These are phyloP conservation scores for Chaetomium sp. DNA, from an alignment of 2,329 filamentous ascomycete genomes.

Conservation along the genomic window DNA sequence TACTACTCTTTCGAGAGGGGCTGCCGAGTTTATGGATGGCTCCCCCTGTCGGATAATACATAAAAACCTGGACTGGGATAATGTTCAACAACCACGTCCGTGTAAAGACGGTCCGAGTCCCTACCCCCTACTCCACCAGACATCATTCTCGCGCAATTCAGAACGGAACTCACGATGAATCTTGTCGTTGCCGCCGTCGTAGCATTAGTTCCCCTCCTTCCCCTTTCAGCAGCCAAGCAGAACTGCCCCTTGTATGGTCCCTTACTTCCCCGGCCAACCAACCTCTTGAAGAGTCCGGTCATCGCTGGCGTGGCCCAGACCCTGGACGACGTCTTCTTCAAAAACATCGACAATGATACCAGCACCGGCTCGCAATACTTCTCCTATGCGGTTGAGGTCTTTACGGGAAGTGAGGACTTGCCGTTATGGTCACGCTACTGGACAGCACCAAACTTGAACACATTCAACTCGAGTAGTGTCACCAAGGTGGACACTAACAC, in stretches of 20 bases:
- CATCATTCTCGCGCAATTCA: not conserved
- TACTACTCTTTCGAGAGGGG: not conserved
- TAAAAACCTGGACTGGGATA: not conserved
- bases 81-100: not conserved
- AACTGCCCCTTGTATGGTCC: constrained; percentile 41
- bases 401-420: constrained; percentile 35
- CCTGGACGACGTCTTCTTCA: constrained; percentile 34
- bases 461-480: constrained; percentile 38
- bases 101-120: not conserved
- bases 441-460: constrained; percentile 39
- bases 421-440: constrained; percentile 36
- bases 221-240: constrained; percentile 32
- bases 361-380: constrained; percentile 36
- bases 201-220: not conserved
- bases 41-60: not conserved
- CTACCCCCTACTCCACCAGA: not conserved
- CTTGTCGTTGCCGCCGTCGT: not conserved
- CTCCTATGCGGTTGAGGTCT: constrained; percentile 42
- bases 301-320: constrained; percentile 32
- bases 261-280: constrained; percentile 37
- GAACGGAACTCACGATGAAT: not conserved
- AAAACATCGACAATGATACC: constrained; percentile 39
- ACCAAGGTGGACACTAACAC: constrained; percentile 42
- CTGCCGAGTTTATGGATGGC: not conserved
- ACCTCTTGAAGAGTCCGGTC: constrained; percentile 30